These are phyloP conservation scores for Astrothelium macrocarpum DNA, from an alignment of 495 filamentous ascomycete species.

Conservation along the genomic window DNA sequence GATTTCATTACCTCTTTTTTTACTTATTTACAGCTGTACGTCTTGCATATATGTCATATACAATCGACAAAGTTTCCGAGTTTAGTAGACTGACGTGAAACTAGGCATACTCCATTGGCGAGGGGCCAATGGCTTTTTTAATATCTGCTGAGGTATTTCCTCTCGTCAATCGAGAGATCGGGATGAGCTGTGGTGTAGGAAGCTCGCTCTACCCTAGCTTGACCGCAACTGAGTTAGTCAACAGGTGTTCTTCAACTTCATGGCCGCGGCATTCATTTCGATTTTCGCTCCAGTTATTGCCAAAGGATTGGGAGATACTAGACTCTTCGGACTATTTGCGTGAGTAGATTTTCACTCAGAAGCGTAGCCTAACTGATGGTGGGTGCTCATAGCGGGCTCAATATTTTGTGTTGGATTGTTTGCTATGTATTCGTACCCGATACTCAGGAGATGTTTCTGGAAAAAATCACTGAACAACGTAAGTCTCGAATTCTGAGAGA, in stretches of 20 bases:
- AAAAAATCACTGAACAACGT: no score
- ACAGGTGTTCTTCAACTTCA: neutral
- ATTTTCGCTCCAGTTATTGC: no score
- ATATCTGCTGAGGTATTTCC: conserved; percentile 75
- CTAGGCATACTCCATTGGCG: conserved; percentile 41
- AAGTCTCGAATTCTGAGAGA: no score
- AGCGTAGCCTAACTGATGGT: no score
- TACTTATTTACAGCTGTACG: neutral
- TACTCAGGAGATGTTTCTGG: no score
- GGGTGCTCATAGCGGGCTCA: no score
- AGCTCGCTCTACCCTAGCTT: neutral
- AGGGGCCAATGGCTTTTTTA: conserved; percentile 67
- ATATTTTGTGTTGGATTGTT: no score
- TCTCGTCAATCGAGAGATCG: conserved; percentile 33
- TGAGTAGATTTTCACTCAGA: no score
- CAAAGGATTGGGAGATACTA: no score
- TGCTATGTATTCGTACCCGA: no score
- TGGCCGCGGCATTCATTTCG: neutral
- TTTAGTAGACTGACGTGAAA: neutral
- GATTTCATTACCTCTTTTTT: neutral
- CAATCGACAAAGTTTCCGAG: neutral
- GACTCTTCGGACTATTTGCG: no score
- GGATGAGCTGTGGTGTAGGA: conserved; percentile 23
- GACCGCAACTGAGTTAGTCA: neutral
- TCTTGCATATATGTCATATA: neutral